Evolutionary conservation across 129 eudicot species (phyloP).

Genomic region (Lactuca saligna): DNA sequence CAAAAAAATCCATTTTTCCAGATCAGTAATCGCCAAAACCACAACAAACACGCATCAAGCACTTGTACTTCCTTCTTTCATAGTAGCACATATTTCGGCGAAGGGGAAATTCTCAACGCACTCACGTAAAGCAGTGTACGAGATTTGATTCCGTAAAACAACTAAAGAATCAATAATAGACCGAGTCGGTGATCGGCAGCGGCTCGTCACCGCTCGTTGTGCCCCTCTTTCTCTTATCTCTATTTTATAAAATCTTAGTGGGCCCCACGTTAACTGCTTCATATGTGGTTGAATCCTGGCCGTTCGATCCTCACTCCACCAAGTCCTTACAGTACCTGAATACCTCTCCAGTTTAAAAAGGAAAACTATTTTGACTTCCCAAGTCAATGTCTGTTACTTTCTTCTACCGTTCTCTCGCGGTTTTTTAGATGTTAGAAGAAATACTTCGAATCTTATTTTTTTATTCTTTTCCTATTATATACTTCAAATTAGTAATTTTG

Average conservation of each 20-base stretch:
- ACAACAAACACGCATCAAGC: neutral
- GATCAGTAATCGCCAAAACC: conserved; percentile 5
- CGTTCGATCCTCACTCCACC: conserved; percentile 7
- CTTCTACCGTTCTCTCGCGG: neutral
- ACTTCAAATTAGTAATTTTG: neutral
- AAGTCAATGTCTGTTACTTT: neutral
- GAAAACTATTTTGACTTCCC: conserved; percentile 1
- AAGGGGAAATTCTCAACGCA: neutral
- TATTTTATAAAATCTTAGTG: conserved; percentile 24
- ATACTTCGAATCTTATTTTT: neutral
- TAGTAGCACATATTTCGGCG: neutral
- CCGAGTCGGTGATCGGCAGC: conserved; percentile 44
- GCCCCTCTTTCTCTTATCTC: conserved; percentile 20
- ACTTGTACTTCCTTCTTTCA: neutral
- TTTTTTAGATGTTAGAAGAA: too few relatives aligned
- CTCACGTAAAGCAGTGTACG: conserved; percentile 3
- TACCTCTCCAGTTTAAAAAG: neutral
- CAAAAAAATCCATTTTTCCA: neutral
- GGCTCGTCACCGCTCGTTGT: conserved; percentile 47
- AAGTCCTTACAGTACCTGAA: neutral
- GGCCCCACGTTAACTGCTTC: conserved; percentile 14
- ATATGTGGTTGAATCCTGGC: neutral
- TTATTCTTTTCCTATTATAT: neutral
- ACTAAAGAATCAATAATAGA: conserved; percentile 2
- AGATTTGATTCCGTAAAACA: conserved; percentile 29